Base-by-base conservation (phyloP, 2,329 filamentous ascomycete genomes). In the Botryosphaeria dothidea region DNA sequence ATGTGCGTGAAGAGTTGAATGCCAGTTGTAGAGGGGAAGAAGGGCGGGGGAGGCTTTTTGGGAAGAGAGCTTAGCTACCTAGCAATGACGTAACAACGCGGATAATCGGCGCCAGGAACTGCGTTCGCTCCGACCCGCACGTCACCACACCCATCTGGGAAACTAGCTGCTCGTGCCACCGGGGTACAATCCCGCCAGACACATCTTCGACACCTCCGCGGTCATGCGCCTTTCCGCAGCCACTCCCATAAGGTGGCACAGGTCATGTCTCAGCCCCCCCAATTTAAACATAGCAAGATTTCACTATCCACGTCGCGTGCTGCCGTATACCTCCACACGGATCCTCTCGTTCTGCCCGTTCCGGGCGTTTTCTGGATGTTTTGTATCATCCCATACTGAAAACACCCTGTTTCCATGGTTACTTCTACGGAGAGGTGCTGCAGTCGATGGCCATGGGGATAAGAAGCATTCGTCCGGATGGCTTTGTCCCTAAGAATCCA, bases 31-130 rank as follows among this genome's bases (percentile, higher is more conserved):
- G 11, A 19, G 13, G 34, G 34, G 11, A 60, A 34, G 41, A 19
- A 23, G 46, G 56, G 38, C 38, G 25, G 23, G 19, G 23, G 38
- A 38, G 43, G 54, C 54, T 27, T 19, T 6, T 3, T 23, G 34
- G 7, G 36, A 29, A 34, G 8, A 19, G 19, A 34, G 46, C 23
- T 34, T 25, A 19, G 34, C n/a, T 19, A 25, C 31, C n/a, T 19
- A 23, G 38, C 11, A 31, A 46, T 60, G 56, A 60, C 56, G 56
- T 60, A 46, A 60, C 38, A 19, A 7, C 19, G 17, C 54, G 56
- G 56, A 41, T 60, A 60, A 46, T 15, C 36, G 36, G 52, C 34
- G 27, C 13, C 38, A 21, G n/a, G n/a, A n/a, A n/a, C n/a, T n/a
- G n/a, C n/a, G n/a, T n/a, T n/a, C n/a, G n/a, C n/a, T n/a, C n/a